Base-by-base conservation (phyloP, 2,329 filamentous ascomycete genomes). In the Rachicladosporium sp. region DNA sequence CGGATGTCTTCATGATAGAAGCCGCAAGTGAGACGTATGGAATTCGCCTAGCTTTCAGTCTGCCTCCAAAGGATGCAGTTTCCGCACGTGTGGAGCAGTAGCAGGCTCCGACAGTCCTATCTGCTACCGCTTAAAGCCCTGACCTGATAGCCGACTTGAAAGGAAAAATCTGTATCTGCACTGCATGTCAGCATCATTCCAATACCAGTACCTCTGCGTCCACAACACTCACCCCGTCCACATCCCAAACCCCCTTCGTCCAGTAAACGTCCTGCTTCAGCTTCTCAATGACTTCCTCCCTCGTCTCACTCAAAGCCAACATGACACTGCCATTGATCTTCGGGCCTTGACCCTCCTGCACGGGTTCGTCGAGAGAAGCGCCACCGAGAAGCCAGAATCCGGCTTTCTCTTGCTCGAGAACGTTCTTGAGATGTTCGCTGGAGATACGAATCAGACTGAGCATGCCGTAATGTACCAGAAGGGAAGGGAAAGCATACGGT, bases 261-360 rank as follows among this genome's bases (percentile, higher is more conserved):
- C 70, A 67, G 62, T 93, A 94, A 8, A 87, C 66, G 63, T 94
- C 87, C 36, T 74, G 69, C 59, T 73, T 74, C 35, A 94, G 58
- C 37, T 72, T 55, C 50, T 80, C 71, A 31, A 80, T 57, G 2
- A 84, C 74, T 57, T 86, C 80, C 47, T 87, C 80, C 51, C 72
- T 76, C 6, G 71, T 78, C 45, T 75, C 71, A 6, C 82, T 85
- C 23, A 73, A 60, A 31, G 75, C 66, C 21, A 93, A 67, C 53
- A 91, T 64, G 11, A 78, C 74, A 57, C 80, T 86, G 32, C 85
- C 86, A 46, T 76, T 74, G 64, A 91, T 86, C 56, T 81, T 76
- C 33, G 76, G 72, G 12, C 70, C 73, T 15, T 80, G 70, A 42
- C 72, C 73, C 38, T 80, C 74, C 4, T 73, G 67, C 33, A 81